Conservation (phyloP, 1,284 basidiomycete genomes). For the Boletus sp. region DNA sequence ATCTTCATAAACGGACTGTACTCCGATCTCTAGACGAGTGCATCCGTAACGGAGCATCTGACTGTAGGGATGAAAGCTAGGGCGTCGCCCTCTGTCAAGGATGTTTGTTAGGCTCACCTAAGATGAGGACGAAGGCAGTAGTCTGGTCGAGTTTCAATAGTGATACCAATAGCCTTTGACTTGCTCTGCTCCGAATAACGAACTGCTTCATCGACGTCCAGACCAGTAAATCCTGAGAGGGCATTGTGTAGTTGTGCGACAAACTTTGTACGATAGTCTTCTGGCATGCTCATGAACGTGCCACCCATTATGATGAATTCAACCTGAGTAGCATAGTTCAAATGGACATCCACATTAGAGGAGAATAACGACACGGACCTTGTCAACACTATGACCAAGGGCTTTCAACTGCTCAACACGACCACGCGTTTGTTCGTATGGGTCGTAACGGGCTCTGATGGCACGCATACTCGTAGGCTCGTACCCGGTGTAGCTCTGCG, state of each 20-base stretch:
- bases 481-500: conserved; percentile 96
- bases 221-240: conserved; percentile 89
- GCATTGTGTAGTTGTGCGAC: conserved; percentile 97
- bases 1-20: conserved; percentile 99
- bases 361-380: conserved; percentile 47
- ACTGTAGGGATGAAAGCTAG: conserved; percentile 38
- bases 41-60: conserved; percentile 99
- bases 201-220: conserved; percentile 97
- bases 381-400: conserved; percentile 95
- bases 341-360: neutral
- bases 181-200: conserved; percentile 94
- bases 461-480: conserved; percentile 99
- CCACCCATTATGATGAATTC: conserved; percentile 99
- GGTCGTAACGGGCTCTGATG: conserved; percentile 96
- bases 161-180: conserved; percentile 98
- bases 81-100: neutral
- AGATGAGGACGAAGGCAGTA: conserved; percentile 97
- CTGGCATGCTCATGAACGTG: conserved; percentile 99
- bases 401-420: conserved; percentile 94
- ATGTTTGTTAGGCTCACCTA: conserved; percentile 43
- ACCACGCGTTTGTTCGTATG: conserved; percentile 95
- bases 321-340: conserved; percentile 50
- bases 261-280: conserved; percentile 92
- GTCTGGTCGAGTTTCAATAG: conserved; percentile 97
- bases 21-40: conserved; percentile 96